Evolutionary conservation across 768 basidiomycete genomes (phyloP), one percentile per base, ranked within the genome.

Genomic region (Lactifluus subvellereus): DNA sequence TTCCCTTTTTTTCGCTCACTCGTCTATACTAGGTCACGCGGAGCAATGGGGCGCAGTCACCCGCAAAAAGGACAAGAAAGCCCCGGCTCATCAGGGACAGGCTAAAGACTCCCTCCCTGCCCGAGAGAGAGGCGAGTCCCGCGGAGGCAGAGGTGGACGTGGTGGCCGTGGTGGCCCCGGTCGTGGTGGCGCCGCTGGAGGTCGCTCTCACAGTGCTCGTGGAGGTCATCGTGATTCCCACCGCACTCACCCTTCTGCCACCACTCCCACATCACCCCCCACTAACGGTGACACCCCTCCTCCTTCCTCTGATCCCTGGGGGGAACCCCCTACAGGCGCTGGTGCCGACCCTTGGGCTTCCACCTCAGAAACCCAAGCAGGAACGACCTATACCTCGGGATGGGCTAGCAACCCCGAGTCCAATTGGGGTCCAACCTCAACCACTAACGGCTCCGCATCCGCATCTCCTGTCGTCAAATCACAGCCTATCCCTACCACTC

Each of bases 1-100:
- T 54, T 67, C 57, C 59, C 30, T 63, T 69, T 53, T 64, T 72
- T 56, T 70, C 38, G 40, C 66, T 61, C 55, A 61, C 48, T 59
- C 40, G 30, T 54, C 20, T 62, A 38, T 59, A 54, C 56, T 71
- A 93, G 91, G 91, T 70, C 79, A 79, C 67, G 87, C 81, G 52
- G 84, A 86, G 72, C 88, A 87, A 70, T 94, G 91, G 91, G 90
- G 83, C 56, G 84, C 89, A 59, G 91, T 91, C 61, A 84, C 84
- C 66, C 87, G 84, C 74, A 93, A 91, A 83, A 94, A 91, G 78
- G 89, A 93, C 74, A 91, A 92, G 80, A 92, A 90, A 75, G 49
- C 66, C 0, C 64, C 76, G 33, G 69, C 80, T 13, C 54, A 77
- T 35, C 79, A 81, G 47, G 55, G 76, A 45, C 66, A 70, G 49